Conservation (phyloP, 2,329 filamentous ascomycete species). For the Epicoccum nigrum region DNA sequence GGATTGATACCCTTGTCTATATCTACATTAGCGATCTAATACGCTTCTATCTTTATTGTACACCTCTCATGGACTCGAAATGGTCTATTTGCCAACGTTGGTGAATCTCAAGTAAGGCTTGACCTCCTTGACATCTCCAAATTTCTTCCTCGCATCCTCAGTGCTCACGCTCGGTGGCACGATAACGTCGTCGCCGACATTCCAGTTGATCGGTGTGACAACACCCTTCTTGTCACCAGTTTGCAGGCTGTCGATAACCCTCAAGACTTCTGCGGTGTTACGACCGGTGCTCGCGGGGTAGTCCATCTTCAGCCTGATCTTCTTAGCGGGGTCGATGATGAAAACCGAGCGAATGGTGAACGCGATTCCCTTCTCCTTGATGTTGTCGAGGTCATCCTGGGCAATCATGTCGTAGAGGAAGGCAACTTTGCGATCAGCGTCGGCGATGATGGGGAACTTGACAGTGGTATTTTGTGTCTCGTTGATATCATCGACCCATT, state of each 20-base stretch:
- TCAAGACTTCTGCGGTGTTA: conserved; percentile 63
- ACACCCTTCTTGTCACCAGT: conserved; percentile 84
- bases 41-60: neutral
- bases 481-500: conserved; percentile 83
- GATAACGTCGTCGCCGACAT: conserved; percentile 87
- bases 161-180: conserved; percentile 83
- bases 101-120: conserved; percentile 78
- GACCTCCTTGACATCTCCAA: conserved; percentile 71
- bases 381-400: conserved; percentile 61
- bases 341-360: conserved; percentile 96
- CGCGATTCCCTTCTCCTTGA: conserved; percentile 67
- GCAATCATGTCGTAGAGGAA: conserved; percentile 60
- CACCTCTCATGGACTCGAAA: neutral
- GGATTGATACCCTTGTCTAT: conserved; percentile 10
- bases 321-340: conserved; percentile 93
- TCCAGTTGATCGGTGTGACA: conserved; percentile 90
- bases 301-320: conserved; percentile 87
- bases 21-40: neutral
- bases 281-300: conserved; percentile 88
- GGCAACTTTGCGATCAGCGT: conserved; percentile 56
- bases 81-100: conserved; percentile 48
- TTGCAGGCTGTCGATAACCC: conserved; percentile 65
- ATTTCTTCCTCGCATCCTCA: conserved; percentile 85
- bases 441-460: conserved; percentile 59
- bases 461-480: conserved; percentile 53